These are phyloP conservation scores for Cryptosporidium canis DNA, from an alignment of 169 alveolate species.

Conservation along the genomic window DNA sequence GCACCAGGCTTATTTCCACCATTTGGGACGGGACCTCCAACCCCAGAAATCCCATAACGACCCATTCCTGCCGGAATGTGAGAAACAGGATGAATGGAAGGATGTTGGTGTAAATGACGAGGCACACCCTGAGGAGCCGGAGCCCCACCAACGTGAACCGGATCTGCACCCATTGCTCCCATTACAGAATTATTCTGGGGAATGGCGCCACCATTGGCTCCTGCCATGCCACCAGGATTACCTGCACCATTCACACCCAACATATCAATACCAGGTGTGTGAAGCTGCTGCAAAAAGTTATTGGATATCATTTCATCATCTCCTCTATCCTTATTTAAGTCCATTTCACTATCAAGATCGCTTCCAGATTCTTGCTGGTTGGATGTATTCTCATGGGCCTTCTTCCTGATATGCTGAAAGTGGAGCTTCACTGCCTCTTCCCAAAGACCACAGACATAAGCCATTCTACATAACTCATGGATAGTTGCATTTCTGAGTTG, in stretches of 20 bases:
- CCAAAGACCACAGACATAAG: slow-evolving; percentile 75
- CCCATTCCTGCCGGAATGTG: slow-evolving; percentile 1
- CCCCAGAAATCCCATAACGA: slow-evolving; percentile 34
- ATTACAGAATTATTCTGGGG: neutral
- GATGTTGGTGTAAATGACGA: slow-evolving; percentile 29
- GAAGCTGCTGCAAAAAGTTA: slow-evolving; percentile 54
- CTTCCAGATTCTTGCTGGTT: slow-evolving; percentile 71
- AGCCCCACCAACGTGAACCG: slow-evolving; percentile 23
- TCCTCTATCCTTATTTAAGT: slow-evolving; percentile 49
- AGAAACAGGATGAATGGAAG: slow-evolving; percentile 21
- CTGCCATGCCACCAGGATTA: neutral
- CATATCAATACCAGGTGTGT: slow-evolving; percentile 35
- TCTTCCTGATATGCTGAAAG: slow-evolving; percentile 68
- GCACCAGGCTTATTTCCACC: slow-evolving; percentile 2
- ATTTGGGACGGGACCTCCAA: slow-evolving; percentile 3
- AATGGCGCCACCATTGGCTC: neutral
- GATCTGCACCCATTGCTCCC: slow-evolving; percentile 55
- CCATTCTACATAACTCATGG: slow-evolving; percentile 73
- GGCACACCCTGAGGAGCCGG: neutral
- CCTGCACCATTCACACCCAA: slow-evolving; percentile 21
- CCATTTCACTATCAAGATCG: slow-evolving; percentile 70
- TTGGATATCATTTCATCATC: slow-evolving; percentile 50
- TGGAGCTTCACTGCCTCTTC: slow-evolving; percentile 73
- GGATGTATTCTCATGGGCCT: slow-evolving; percentile 56
- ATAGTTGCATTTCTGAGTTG: slow-evolving; percentile 75